phyloP scores from a whole-genome alignment of 192 early-diverging fungal genomes.

The Dissophora globulifera region DNA sequence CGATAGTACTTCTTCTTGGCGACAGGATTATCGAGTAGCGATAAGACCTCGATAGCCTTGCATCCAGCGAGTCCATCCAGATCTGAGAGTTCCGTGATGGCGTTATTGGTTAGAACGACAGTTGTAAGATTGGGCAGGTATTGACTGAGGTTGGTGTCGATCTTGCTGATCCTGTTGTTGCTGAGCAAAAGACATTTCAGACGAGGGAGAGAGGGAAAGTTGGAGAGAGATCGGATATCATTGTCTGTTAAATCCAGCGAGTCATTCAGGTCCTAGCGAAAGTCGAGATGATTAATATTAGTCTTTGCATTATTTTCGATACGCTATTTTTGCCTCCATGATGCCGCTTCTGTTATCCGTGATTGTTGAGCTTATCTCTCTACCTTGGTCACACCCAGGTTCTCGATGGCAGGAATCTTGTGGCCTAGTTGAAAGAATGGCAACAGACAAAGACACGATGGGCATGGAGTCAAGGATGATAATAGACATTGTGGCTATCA shows the following conservation, averaged over 20 bases:
- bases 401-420: constrained; percentile 93
- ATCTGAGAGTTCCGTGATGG: constrained; percentile 85
- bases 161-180: constrained; percentile 90
- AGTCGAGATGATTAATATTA: not conserved
- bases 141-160: constrained; percentile 73
- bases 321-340: too few relatives aligned
- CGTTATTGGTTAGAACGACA: constrained; percentile 90
- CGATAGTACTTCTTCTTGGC: constrained; percentile 84
- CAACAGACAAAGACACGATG: constrained; percentile 8
- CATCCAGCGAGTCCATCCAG: constrained; percentile 75
- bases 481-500: not conserved
- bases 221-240: constrained; percentile 83
- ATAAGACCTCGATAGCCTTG: constrained; percentile 65
- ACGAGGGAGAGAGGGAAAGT: constrained; percentile 86
- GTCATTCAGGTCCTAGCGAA: constrained; percentile 95
- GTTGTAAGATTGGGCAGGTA: constrained; percentile 81
- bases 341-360: too few relatives aligned
- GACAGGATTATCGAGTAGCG: constrained; percentile 92
- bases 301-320: not conserved
- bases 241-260: constrained; percentile 94
- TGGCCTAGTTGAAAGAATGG: constrained; percentile 62
- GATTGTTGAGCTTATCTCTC: too few relatives aligned
- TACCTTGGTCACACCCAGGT: constrained; percentile 93
- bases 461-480: constrained; percentile 21
- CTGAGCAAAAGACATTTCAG: constrained; percentile 80